These are phyloP conservation scores for Ulvella scutata DNA, from an alignment of 139 green algal genomes.

Conservation along the genomic window DNA sequence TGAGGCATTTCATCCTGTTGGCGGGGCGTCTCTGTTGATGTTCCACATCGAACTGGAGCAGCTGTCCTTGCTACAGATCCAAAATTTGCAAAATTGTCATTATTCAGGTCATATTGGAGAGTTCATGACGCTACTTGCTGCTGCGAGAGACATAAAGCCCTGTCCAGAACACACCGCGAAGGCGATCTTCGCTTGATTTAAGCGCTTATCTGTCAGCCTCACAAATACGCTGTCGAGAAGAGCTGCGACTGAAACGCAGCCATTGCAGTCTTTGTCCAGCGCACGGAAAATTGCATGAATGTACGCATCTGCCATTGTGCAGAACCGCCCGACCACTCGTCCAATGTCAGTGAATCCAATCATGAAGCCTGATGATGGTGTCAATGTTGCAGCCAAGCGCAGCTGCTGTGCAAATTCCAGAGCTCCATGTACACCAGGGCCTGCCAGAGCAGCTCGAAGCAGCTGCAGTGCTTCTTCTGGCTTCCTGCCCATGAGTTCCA, in stretches of 20 bases:
- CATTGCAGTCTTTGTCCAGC: constrained; percentile 1
- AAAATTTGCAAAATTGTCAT: not conserved
- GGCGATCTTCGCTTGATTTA: not conserved
- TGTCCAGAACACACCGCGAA: not conserved
- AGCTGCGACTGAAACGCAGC: not conserved
- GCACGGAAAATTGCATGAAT: not conserved
- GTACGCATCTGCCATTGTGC: not conserved
- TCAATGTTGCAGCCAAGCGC: not conserved
- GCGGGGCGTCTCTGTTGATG: not conserved
- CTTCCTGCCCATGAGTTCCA: too few species aligned
- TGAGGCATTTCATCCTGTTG: not conserved
- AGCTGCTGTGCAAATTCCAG: not conserved
- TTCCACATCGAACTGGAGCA: not conserved
- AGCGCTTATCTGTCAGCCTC: not conserved
- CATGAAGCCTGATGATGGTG: not conserved
- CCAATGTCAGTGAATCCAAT: not conserved
- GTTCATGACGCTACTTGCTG: too few species aligned
- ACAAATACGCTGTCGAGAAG: not conserved
- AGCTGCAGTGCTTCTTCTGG: not conserved
- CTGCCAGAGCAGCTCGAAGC: not conserved
- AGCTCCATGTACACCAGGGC: not conserved
- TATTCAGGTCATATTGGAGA: not conserved
- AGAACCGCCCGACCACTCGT: not conserved
- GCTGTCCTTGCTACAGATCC: not conserved
- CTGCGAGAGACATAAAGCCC: too few species aligned